Evolutionary conservation across 2,329 filamentous ascomycete species (phyloP), one percentile per base, ranked within the genome.

Genomic region (Trichoderma endophyticum): DNA sequence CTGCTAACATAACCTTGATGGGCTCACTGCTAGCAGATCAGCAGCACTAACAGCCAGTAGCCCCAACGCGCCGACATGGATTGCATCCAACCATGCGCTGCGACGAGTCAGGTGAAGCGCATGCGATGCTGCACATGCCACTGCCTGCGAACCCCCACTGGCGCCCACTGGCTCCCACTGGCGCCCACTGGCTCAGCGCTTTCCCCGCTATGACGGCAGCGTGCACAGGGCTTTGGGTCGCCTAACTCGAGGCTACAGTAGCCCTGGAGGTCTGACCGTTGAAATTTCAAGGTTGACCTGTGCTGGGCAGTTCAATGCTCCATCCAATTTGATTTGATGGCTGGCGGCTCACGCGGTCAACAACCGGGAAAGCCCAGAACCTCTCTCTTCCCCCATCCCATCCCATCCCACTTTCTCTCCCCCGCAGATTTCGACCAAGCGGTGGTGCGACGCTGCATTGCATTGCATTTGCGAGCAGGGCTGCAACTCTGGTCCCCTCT

Each of bases 31-130:
- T 11, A 21, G n/a, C 43, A 3, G 43, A 51, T 51, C 39, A 43
- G 39, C 39, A 2, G 2, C 39, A 51, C 43, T 21, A 51, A 21
- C 43, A 12, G 43, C 43, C 43, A 51, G 43, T 21, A 51, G 43
- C 43, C n/a, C 43, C 43, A 51, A 51, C 43, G 4, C 4, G 43
- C 18, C 39, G 43, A 51, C 43, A 51, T 32, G 56, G 56, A 32
- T 18, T 28, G 56, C 26, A 1, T 51, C 56, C 56, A 59, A 59
- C 56, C 28, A 59, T n/a, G 15, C 26, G 15, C 8, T 6, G 30
- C 62, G 24, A n/a, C 65, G 54, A 69, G 65, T 69, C 65, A 69
- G 65, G 34, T 69, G 65, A 69, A 60, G 65, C 54, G 24, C 26
- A 28, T 11, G 18, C 14, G 65, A 59, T 69, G 54, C 65, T 51